Base-by-base conservation (phyloP, 345 rosid species). In the Lagerstroemia speciosa region DNA sequence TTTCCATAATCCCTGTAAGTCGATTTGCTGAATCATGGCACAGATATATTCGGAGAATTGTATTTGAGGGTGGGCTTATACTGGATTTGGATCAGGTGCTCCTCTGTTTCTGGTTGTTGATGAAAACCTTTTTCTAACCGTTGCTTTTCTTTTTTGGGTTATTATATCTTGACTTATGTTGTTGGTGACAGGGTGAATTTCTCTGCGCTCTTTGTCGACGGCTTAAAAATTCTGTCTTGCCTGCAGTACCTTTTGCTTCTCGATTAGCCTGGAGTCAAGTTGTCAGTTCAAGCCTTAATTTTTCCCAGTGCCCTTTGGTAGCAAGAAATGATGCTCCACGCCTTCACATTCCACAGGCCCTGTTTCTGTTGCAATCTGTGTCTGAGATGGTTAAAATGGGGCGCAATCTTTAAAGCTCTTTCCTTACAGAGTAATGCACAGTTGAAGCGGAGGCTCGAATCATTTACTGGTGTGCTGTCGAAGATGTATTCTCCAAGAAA, bases 121-220 rank as follows among this genome's bases (percentile, higher is more conserved):
- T 57, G 16, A 27, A 57, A 8, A 12, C 29, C 29, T 40, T 36
- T 45, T 41, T 41, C 45, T 43, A 57, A 17, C 3, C 52, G n/a
- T 53, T 10, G 38, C n/a, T n/a, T n/a, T n/a, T n/a, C 20, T 36
- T 41, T 41, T 5, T 24, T 10, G 30, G 41, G 8, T 36, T 2
- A 34, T 36, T 62, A 34, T 37, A 61, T 69, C 69, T 43, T 64
- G 75, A 69, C 36, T 67, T 66, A 67, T 69, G 24, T 30, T 63
- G n/a, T 34, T 67, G 32, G 45, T 84, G 55, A 57, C 79, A 93
- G 99, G 97, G 93, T 66, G 99, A 94, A 82, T 89, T 94, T 78
- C 92, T 94, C 50, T 94, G 99, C 72, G 98, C 99, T 69, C 90
- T 86, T 64, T 94, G 99, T 71, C 98, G 99, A 53, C 84, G 84